Conservation (phyloP, 1,139 yeast species). For the Torulaspora globosa region DNA sequence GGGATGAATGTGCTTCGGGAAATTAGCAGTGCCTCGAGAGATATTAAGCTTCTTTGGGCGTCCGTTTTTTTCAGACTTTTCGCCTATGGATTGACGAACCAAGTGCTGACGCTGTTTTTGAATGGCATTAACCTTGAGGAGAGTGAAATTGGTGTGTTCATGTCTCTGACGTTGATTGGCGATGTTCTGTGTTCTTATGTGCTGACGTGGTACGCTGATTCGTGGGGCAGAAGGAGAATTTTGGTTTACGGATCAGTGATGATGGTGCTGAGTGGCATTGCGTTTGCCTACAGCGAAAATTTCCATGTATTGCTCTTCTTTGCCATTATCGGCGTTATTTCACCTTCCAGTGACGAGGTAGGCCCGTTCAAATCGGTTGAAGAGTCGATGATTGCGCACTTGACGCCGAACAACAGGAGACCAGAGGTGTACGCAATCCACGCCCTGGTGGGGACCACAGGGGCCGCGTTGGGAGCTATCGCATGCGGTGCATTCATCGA, state of each 20-base stretch:
- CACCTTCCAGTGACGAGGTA: conserved; percentile 89
- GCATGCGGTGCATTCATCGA: conserved; percentile 58
- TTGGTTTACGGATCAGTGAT: conserved; percentile 61
- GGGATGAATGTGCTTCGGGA: conserved; percentile 19
- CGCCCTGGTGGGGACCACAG: conserved; percentile 58
- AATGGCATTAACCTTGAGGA: conserved; percentile 55
- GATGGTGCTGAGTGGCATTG: conserved; percentile 67
- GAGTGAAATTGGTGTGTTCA: conserved; percentile 65
- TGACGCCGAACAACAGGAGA: conserved; percentile 61
- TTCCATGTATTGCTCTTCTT: conserved; percentile 59
- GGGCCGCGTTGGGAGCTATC: conserved; percentile 73
- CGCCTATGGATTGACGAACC: conserved; percentile 79
- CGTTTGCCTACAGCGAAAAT: conserved; percentile 53
- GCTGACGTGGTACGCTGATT: conserved; percentile 75
- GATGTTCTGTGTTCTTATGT: conserved; percentile 70
- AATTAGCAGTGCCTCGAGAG: conserved; percentile 38
- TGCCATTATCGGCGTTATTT: conserved; percentile 66
- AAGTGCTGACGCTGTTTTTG: conserved; percentile 69
- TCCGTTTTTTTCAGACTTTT: conserved; percentile 70
- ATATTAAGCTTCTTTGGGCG: conserved; percentile 62
- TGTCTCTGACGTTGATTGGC: conserved; percentile 78
- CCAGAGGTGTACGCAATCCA: conserved; percentile 67
- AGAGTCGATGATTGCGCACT: conserved; percentile 79
- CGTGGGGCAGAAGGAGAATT: conserved; percentile 66
- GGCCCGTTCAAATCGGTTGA: conserved; percentile 91